Conservation (phyloP, 108 stramenopile genomes). For the Schizochytrium sp. region DNA sequence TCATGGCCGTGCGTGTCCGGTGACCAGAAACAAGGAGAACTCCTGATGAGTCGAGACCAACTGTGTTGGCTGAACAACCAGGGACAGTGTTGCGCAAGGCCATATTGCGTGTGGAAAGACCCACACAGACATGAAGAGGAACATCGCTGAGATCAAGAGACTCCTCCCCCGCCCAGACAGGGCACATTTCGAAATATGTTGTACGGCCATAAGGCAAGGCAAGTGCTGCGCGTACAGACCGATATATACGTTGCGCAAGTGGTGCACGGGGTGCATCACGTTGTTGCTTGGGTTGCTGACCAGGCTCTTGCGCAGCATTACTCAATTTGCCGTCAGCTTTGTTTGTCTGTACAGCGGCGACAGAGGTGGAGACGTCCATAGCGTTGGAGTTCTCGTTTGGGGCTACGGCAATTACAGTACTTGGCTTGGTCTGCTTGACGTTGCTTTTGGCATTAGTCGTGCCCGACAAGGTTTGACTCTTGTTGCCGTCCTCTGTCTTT, state of each 20-base stretch:
- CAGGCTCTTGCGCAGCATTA: constrained; percentile 1
- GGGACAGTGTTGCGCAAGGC: constrained; percentile 56
- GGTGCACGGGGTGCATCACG: background rate
- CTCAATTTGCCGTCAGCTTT: background rate
- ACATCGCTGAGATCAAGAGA: background rate
- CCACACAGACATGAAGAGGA: constrained; percentile 39
- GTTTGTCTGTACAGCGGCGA: too few relatives aligned
- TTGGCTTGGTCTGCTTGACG: background rate
- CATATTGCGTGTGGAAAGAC: constrained; percentile 30
- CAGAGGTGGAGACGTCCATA: too few relatives aligned
- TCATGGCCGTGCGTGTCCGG: constrained; percentile 23
- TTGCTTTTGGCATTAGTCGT: background rate
- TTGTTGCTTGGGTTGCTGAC: constrained; percentile 51
- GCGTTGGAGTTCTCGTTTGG: too few relatives aligned
- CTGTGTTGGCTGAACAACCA: constrained; percentile 55
- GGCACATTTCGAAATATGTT: constrained; percentile 58
- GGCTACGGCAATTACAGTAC: too few relatives aligned
- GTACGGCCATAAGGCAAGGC: constrained; percentile 34
- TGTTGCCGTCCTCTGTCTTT: too few relatives aligned
- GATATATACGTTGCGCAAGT: constrained; percentile 30
- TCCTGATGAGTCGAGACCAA: constrained; percentile 52
- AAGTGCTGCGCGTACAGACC: constrained; percentile 51
- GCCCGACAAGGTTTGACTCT: too few relatives aligned
- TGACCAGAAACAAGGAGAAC: constrained; percentile 18
- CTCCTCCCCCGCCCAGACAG: constrained; percentile 37